Conservation (phyloP, 2,329 filamentous ascomycete species). For the Blastomyces emzantsi region DNA sequence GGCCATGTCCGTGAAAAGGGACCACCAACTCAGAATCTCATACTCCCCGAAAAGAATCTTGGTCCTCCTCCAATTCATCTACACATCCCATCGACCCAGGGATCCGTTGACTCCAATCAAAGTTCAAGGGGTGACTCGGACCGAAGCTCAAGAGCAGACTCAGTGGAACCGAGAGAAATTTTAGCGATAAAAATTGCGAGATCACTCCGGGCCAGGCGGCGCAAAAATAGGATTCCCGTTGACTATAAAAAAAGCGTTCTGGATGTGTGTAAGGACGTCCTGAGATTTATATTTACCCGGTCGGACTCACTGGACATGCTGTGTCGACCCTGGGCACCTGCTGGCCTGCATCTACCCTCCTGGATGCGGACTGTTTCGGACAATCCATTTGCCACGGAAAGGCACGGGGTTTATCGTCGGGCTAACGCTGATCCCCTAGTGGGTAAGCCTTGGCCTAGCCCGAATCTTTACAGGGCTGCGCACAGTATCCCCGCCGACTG, state of each 20-base stretch:
- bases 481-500: neutral
- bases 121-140: neutral
- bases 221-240: neutral
- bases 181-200: neutral
- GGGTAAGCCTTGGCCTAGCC: slow-evolving; percentile 1
- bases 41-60: neutral
- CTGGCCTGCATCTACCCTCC: neutral
- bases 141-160: neutral
- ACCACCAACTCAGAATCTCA: neutral
- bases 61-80: neutral
- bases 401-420: neutral
- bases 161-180: neutral
- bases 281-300: neutral
- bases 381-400: slow-evolving; percentile 1
- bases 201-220: neutral
- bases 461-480: slow-evolving; percentile 4
- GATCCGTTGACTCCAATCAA: neutral
- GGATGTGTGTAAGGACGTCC: neutral
- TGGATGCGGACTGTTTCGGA: slow-evolving; percentile 4
- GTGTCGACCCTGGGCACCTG: neutral
- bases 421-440: neutral
- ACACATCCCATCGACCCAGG: neutral
- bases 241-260: slow-evolving; percentile 5
- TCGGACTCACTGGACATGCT: slow-evolving; percentile 4
- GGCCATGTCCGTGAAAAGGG: neutral